Percentiles rank a stretch among this genome's conserved stretches.
These are phyloP conservation scores for Lactifluus piperatus DNA, from an alignment of 768 basidiomycete species.

Conservation along the genomic window DNA sequence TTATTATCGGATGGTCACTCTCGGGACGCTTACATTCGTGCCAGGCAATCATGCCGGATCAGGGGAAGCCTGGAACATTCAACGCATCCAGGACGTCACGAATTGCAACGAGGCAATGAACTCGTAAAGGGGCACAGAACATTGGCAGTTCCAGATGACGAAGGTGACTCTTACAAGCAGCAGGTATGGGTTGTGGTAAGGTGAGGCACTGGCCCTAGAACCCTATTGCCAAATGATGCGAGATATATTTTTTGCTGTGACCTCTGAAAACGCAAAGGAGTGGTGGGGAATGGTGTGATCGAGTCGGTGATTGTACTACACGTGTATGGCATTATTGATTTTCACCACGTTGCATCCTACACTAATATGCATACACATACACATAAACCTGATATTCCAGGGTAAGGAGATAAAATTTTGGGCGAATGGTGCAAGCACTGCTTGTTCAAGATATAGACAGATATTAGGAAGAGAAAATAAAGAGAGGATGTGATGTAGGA, in stretches of 20 bases:
- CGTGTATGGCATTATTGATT: background rate
- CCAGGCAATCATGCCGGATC: slow-evolving; percentile 6
- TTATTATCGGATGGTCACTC: slow-evolving; percentile 10
- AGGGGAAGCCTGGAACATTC: slow-evolving; percentile 4
- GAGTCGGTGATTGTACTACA: slow-evolving; percentile 3
- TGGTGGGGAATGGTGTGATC: slow-evolving; percentile 9
- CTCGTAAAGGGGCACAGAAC: background rate
- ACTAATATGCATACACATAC: background rate
- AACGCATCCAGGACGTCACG: background rate
- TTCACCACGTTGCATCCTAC: slow-evolving; percentile 5
- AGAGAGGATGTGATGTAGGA: background rate
- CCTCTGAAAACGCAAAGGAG: background rate
- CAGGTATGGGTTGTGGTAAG: background rate
- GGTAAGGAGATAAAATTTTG: too few relatives aligned
- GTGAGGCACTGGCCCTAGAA: background rate
- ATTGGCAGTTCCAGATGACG: background rate
- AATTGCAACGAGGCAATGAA: slow-evolving; percentile 3
- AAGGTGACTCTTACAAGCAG: background rate
- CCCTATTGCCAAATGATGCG: background rate
- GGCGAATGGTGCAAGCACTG: too few relatives aligned
- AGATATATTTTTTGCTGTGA: background rate
- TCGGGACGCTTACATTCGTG: background rate
- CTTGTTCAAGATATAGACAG: too few relatives aligned
- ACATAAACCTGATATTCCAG: background rate
- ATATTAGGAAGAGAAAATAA: background rate